Base-by-base conservation (phyloP, 1,284 basidiomycete genomes). In the Mycena sp. region DNA sequence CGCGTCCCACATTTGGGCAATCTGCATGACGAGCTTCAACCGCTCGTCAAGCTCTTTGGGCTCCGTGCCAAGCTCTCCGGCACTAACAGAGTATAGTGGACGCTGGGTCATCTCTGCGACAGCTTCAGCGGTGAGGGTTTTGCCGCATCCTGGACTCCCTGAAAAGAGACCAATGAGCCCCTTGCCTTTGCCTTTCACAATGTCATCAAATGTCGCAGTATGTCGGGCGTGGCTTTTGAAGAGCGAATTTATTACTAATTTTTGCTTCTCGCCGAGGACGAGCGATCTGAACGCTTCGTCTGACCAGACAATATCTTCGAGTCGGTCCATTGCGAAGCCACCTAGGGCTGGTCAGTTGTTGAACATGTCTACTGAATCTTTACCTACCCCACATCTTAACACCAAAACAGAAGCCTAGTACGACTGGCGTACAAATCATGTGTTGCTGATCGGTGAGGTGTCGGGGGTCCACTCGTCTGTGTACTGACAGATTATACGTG, bases 81-180 rank as follows among this genome's bases (percentile, higher is more conserved):
- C 79, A 56, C 77, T 78, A 65, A 81, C 75, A 11, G 75, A 74
- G 65, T 83, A 83, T 3, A 84, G 75, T 9, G 83, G 82, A 14
- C 48, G 48, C 13, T n/a, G 48, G 14, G 69, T 70, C 39, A 52
- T 46, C 66, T 82, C 81, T 10, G 81, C 79, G 37, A 81, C 75
- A 7, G 81, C 80, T 73, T 83, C 82, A 2, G 80, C 81, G 6
- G 82, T 83, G 59, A 84, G 75, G 8, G 83, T 83, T 75, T 84
- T 84, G 10, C 83, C 82, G 56, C 76, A 77, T 3, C 79, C 79
- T 5, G 71, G 72, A 41, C 67, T 68, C 10, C 80, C 78, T 34
- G 76, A 75, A 25, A 79, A 74, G 4, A 80, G 69, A 10, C 76
- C 78, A 37, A 80, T 72, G 22, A 82, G 77, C 2, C 81, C 80